Percentiles rank a stretch among this genome's conserved stretches.
These are phyloP conservation scores for Raddia distichophylla DNA, from an alignment of 176 grass and related monocot species.

Conservation along the genomic window DNA sequence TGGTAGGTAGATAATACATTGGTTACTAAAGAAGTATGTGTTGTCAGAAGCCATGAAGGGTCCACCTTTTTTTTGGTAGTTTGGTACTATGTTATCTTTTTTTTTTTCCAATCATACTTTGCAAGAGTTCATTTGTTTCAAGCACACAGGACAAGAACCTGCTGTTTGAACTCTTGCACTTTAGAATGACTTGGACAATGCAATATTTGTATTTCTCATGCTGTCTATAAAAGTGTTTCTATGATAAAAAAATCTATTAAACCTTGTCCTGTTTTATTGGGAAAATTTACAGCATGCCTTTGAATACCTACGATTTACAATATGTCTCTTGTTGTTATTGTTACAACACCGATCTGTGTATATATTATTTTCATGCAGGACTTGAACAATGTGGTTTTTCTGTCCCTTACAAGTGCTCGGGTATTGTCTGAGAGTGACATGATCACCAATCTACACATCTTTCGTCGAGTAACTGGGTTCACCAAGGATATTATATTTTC, in stretches of 20 bases:
- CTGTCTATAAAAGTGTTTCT: background rate
- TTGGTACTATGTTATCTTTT: background rate
- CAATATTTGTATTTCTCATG: background rate
- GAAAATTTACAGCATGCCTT: too few species aligned
- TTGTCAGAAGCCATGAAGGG: background rate
- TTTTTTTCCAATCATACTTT: constrained; percentile 4
- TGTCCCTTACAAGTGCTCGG: constrained; percentile 69
- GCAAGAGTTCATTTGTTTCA: background rate
- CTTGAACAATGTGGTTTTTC: constrained; percentile 68
- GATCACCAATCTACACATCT: constrained; percentile 58
- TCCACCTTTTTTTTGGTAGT: background rate
- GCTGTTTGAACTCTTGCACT: background rate
- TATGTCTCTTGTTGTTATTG: too few species aligned
- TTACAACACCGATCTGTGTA: background rate
- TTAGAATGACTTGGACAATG: background rate
- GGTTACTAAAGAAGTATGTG: background rate
- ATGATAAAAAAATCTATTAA: background rate
- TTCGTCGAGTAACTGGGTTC: constrained; percentile 70
- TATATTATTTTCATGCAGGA: constrained; percentile 56
- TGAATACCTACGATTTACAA: too few species aligned
- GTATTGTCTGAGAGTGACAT: constrained; percentile 73
- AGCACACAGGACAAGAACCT: background rate
- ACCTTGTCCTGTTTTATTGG: constrained; percentile 30
- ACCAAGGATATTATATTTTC: constrained; percentile 80
- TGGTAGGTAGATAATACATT: background rate